phyloP scores from a whole-genome alignment of 345 rosid genomes.

The Eucalyptus microcorys region DNA sequence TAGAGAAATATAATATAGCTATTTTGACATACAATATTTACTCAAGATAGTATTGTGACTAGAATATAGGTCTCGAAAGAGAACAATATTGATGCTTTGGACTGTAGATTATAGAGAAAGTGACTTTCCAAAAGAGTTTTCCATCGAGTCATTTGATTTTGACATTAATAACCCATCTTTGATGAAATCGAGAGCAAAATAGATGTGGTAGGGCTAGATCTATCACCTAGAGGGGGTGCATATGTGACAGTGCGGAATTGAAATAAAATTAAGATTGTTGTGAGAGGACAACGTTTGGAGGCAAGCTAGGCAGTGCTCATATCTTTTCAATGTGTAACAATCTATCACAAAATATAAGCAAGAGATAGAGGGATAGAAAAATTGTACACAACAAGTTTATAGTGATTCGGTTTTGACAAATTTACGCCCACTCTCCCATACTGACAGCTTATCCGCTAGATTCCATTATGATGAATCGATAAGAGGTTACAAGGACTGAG shows the following conservation, averaged over 20 bases:
- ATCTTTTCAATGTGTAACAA: too few relatives aligned
- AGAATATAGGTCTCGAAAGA: accelerated
- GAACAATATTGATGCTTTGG: too few relatives aligned
- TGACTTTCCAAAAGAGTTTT: not conserved
- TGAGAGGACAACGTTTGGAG: too few relatives aligned
- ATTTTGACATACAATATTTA: not conserved
- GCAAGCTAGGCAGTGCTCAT: accelerated
- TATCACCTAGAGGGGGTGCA: too few relatives aligned
- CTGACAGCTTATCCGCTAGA: accelerated
- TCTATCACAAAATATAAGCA: too few relatives aligned
- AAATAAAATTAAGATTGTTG: too few relatives aligned
- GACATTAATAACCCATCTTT: not conserved
- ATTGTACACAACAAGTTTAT: too few relatives aligned
- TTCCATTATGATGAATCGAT: too few relatives aligned
- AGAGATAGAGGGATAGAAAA: too few relatives aligned
- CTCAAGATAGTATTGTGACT: not conserved
- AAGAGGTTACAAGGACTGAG: accelerated
- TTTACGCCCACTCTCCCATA: accelerated
- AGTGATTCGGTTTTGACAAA: accelerated
- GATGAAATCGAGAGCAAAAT: not conserved
- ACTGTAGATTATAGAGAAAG: too few relatives aligned
- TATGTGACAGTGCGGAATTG: too few relatives aligned
- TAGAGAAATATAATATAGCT: not conserved
- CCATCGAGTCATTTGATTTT: not conserved
- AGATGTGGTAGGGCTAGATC: not conserved